phyloP scores from a whole-genome alignment of 306 rosid species.

The Heteromeles arbutifolia region DNA sequence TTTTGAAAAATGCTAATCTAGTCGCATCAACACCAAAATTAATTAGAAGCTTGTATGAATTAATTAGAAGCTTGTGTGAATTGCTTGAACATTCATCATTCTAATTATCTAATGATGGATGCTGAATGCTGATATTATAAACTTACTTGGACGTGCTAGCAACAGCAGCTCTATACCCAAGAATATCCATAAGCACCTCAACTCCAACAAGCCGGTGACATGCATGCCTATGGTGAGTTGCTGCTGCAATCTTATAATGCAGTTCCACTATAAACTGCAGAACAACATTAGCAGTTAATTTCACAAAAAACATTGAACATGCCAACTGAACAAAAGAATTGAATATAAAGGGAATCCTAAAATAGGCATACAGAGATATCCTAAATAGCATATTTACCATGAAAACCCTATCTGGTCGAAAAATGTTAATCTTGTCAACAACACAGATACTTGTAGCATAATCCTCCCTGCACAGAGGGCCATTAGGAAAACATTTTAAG shows the following conservation, averaged over 20 bases:
- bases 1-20: background rate
- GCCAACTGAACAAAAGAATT: conserved; percentile 9
- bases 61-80: background rate
- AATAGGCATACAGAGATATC: background rate
- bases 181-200: conserved; percentile 64
- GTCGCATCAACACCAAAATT: background rate
- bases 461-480: conserved; percentile 47
- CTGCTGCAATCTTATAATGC: conserved; percentile 77
- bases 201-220: conserved; percentile 77
- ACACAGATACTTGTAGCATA: conserved; percentile 37
- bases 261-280: conserved; percentile 80
- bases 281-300: conserved; percentile 21
- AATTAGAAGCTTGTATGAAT: background rate
- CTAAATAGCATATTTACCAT: conserved; percentile 42
- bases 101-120: background rate
- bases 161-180: conserved; percentile 67
- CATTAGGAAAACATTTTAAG: conserved; percentile 22
- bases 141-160: conserved; percentile 82
- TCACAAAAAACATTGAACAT: conserved; percentile 21
- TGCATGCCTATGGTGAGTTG: conserved; percentile 78
- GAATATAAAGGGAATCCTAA: background rate
- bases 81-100: background rate
- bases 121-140: conserved; percentile 2
- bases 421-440: conserved; percentile 76
- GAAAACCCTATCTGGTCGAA: conserved; percentile 87